phyloP scores from a whole-genome alignment of 1,139 yeast species.

The Taphrina flavorubra region DNA sequence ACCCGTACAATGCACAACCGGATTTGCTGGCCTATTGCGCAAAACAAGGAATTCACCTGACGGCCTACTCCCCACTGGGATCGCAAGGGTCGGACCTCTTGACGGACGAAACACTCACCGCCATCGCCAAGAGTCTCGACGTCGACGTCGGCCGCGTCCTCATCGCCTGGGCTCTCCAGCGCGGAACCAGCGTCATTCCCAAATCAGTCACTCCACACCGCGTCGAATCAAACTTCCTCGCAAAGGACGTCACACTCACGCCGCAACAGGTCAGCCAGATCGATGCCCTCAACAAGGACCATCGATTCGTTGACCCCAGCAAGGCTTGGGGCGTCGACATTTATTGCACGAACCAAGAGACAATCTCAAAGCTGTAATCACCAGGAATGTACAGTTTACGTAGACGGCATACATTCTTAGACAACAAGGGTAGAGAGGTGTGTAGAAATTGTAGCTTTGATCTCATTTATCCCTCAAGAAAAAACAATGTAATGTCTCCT shows the following conservation, averaged over 20 bases:
- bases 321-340: slow-evolving; percentile 38
- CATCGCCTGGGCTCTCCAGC: slow-evolving; percentile 73
- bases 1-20: slow-evolving; percentile 45
- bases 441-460: slow-evolving; percentile 11
- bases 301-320: slow-evolving; percentile 39
- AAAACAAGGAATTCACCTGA: slow-evolving; percentile 44
- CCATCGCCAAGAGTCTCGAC: slow-evolving; percentile 62
- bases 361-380: slow-evolving; percentile 6
- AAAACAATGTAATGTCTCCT: not conserved
- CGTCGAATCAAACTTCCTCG: slow-evolving; percentile 53
- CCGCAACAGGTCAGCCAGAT: slow-evolving; percentile 58
- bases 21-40: slow-evolving; percentile 41
- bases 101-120: slow-evolving; percentile 57
- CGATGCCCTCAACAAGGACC: slow-evolving; percentile 32
- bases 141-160: slow-evolving; percentile 67
- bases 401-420: not conserved
- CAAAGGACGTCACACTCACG: slow-evolving; percentile 58
- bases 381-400: too few relatives aligned
- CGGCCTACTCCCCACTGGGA: slow-evolving; percentile 45
- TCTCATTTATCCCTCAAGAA: not conserved
- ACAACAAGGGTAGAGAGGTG: not conserved
- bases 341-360: slow-evolving; percentile 17
- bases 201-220: slow-evolving; percentile 57
- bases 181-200: slow-evolving; percentile 69
- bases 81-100: slow-evolving; percentile 49